Percentiles rank a stretch among this genome's conserved stretches.
These are phyloP conservation scores for Stephania cephalantha DNA, from an alignment of 164 flowering plant genomes.

Conservation along the genomic window DNA sequence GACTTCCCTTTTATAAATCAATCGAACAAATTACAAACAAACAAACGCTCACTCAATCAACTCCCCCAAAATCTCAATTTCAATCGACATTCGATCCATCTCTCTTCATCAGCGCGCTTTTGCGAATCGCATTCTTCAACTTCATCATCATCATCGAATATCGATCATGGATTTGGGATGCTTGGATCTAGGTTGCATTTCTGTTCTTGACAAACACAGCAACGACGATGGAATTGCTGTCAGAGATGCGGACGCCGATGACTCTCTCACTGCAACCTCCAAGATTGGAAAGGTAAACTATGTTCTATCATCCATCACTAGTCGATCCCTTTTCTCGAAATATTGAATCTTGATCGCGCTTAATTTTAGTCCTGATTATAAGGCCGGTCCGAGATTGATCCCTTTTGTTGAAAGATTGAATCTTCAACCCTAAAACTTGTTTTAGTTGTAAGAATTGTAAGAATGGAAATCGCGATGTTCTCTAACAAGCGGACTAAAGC, in stretches of 20 bases:
- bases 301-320: background rate
- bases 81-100: background rate
- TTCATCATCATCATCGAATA: background rate
- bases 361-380: background rate
- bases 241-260: constrained; percentile 14
- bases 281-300: constrained; percentile 33
- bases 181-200: constrained; percentile 42
- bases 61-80: background rate
- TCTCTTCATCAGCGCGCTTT: background rate
- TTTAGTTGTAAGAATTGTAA: no score
- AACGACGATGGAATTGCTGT: constrained; percentile 6
- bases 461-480: no score
- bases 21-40: background rate
- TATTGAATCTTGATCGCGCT: background rate
- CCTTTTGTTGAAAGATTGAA: background rate
- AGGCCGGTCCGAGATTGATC: no score
- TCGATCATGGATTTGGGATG: constrained; percentile 45
- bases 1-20: background rate
- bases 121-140: constrained; percentile 1
- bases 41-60: constrained; percentile 3
- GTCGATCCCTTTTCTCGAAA: background rate
- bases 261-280: constrained; percentile 13
- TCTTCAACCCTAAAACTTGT: background rate
- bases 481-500: no score
- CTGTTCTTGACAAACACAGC: constrained; percentile 24